Evolutionary conservation across 225 moss, liverwort and hornwort genomes (phyloP).

Genomic region (Asterella californica): DNA sequence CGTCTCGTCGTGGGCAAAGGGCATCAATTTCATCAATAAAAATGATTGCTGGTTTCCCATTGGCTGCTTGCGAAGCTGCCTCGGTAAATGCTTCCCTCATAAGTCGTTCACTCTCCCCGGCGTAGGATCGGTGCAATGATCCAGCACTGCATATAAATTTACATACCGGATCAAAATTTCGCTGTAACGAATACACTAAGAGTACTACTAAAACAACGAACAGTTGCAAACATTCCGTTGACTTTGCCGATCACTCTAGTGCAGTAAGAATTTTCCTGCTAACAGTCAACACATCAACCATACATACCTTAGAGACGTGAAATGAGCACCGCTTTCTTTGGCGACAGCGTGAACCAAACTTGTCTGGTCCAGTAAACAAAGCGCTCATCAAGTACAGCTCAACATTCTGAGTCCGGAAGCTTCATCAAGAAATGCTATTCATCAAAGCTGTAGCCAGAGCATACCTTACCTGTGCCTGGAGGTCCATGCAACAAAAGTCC

Average conservation of each 20-base stretch:
- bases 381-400: constrained; percentile 17
- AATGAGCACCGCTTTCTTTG: constrained; percentile 82
- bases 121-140: constrained; percentile 79
- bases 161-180: neutral
- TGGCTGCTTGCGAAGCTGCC: constrained; percentile 62
- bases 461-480: constrained; percentile 96
- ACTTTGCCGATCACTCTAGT: neutral
- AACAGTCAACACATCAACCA: neutral
- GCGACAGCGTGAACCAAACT: constrained; percentile 82
- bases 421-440: neutral
- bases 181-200: neutral
- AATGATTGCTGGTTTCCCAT: constrained; percentile 83
- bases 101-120: constrained; percentile 86
- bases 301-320: constrained; percentile 65
- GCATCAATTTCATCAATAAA: constrained; percentile 98
- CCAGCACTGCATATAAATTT: constrained; percentile 52
- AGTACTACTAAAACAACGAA: no score
- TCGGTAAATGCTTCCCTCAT: constrained; percentile 73
- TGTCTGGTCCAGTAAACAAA: constrained; percentile 52
- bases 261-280: neutral
- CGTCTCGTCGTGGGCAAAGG: constrained; percentile 83
- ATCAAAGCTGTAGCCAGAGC: constrained; percentile 6
- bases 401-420: constrained; percentile 9
- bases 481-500: constrained; percentile 92
- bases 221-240: no score